Base-by-base conservation (phyloP, 2,329 filamentous ascomycete species). In the Trichoderma breve region DNA sequence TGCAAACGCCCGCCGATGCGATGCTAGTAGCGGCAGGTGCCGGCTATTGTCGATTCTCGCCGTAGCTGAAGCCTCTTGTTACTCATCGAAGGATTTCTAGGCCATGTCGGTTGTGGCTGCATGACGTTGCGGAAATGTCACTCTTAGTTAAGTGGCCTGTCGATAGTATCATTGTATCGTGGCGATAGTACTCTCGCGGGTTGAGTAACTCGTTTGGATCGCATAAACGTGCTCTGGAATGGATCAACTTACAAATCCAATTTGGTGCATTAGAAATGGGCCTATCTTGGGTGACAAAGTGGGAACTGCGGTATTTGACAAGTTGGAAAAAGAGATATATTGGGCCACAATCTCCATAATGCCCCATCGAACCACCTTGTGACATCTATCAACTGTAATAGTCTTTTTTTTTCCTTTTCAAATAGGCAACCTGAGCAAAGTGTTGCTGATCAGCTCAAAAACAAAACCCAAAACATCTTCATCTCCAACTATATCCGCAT, bases 181-280 rank as follows among this genome's bases (percentile, higher is more conserved):
- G 60, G 7, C 14, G 9, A 30, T 15, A n/a, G 6, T 26, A 1
- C 28, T 30, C n/a, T 18, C 36, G 11, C 60, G 21, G 18, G 8
- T 30, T n/a, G 14, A 12, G 36, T 14, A 26, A 30, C 61, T 51
- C 11, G 6, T 62, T 6, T 36, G n/a, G 21, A 53, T 15, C 36
- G 60, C 24, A 43, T 43, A 43, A 18, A 43, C 34, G 28, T 8
- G 18, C 24, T 8, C 12, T 24, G 6, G 26, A 12, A 21, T 26
- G 63, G 43, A 24, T 47, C 43, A 28, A 67, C 64, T 67, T 67
- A 67, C 64, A 67, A 67, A 67, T 67, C 64, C 30, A 28, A 28
- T 15, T 14, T 5, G 32, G 9, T 51, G 26, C 24, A 64, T 64
- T 64, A 47, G 47, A 67, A 57, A 67, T 57, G 4, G 14, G 63